Percentiles rank a stretch among this genome's conserved stretches.
phyloP scores from a whole-genome alignment of 176 grass and related monocot genomes.

The Aegilops bicornis region DNA sequence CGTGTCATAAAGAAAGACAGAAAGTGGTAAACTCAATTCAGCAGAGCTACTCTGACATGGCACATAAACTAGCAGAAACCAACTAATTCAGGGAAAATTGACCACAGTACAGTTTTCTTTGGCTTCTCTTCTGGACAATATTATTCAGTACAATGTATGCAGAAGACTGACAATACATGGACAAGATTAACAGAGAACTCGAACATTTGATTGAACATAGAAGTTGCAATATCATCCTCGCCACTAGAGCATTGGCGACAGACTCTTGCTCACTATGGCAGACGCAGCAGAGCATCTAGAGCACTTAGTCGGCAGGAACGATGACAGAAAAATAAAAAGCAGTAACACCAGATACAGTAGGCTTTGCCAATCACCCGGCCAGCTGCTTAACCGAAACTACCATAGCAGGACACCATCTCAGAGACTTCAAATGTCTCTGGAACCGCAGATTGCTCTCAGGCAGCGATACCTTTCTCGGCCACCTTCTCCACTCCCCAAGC shows the following conservation, averaged over 20 bases:
- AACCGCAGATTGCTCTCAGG: background rate
- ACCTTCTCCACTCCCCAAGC: conserved; percentile 20
- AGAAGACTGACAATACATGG: no score
- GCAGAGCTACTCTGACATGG: no score
- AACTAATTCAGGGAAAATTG: no score
- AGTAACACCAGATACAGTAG: no score
- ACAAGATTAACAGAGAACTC: no score
- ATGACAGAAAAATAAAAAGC: conserved; percentile 6
- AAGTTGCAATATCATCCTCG: conserved; percentile 29
- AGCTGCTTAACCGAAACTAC: conserved; percentile 51
- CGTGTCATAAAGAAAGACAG: no score
- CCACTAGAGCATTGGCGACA: conserved; percentile 37
- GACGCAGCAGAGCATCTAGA: conserved; percentile 75
- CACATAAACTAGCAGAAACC: no score
- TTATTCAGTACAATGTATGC: no score
- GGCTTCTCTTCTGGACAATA: no score
- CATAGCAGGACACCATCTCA: conserved; percentile 26
- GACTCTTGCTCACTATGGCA: conserved; percentile 57
- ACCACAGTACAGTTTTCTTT: no score
- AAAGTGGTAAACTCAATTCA: no score
- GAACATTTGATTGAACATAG: no score
- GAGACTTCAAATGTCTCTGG: conserved; percentile 26
- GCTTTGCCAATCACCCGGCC: conserved; percentile 40
- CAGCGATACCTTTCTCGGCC: conserved; percentile 21
- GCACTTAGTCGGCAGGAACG: conserved; percentile 43